phyloP scores from a whole-genome alignment of 345 rosid genomes.

The Hirschfeldia incana region DNA sequence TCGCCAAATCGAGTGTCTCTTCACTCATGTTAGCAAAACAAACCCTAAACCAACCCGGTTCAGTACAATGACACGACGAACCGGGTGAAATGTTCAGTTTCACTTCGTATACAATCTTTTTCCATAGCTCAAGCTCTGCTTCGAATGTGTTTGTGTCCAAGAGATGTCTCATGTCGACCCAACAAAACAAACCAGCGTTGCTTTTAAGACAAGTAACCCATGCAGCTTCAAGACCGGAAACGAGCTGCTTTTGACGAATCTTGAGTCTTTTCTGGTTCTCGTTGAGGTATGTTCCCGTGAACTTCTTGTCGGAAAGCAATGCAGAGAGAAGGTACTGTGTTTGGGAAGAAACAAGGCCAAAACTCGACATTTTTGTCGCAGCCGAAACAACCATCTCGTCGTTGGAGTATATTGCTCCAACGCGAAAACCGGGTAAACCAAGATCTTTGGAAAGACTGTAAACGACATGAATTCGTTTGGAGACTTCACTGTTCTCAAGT shows the following conservation, averaged over 20 bases:
- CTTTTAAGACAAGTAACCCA: constrained; percentile 60
- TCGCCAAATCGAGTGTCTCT: constrained; percentile 58
- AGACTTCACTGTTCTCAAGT: constrained; percentile 41
- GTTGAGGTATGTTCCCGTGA: constrained; percentile 51
- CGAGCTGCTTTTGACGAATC: constrained; percentile 49
- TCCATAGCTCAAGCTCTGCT: constrained; percentile 81
- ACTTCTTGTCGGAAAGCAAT: constrained; percentile 69
- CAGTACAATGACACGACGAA: constrained; percentile 74
- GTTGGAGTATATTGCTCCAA: constrained; percentile 76
- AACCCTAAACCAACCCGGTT: constrained; percentile 78
- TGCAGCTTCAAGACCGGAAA: constrained; percentile 57
- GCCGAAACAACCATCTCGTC: constrained; percentile 63
- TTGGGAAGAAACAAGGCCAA: constrained; percentile 76
- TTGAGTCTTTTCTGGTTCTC: constrained; percentile 59
- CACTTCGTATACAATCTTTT: constrained; percentile 69
- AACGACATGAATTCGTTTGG: constrained; percentile 61
- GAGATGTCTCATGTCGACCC: constrained; percentile 78
- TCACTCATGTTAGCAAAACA: constrained; percentile 82
- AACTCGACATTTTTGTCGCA: constrained; percentile 83
- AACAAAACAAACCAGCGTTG: constrained; percentile 71
- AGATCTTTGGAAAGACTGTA: constrained; percentile 76
- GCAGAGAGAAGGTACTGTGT: constrained; percentile 68
- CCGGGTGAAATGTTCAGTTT: constrained; percentile 67
- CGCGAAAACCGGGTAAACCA: constrained; percentile 82
- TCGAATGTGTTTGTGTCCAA: constrained; percentile 70